A percentile compares a stretch with the other conserved stretches of the same genome.
Conservation (phyloP, 1,139 yeast species). For the Scheffersomyces segobiensis region DNA sequence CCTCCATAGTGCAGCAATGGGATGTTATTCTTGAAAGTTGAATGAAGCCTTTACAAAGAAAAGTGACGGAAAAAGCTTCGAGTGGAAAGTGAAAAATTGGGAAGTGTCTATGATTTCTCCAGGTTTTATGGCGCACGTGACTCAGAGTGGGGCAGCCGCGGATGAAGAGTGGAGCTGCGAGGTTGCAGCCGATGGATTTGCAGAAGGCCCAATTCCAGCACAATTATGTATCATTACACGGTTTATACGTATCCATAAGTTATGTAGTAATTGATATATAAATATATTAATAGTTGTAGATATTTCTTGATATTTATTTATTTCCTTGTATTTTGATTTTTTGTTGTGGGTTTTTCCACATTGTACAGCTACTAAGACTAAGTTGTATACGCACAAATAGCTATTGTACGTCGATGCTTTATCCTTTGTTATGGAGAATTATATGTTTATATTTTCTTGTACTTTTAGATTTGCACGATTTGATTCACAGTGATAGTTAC, state of each 20-base stretch:
- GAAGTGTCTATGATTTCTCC: conserved; percentile 4
- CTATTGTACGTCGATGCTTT: not conserved
- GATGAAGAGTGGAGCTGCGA: conserved; percentile 4
- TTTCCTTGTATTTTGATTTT: not conserved
- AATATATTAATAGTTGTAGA: not conserved
- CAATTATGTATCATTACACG: no score
- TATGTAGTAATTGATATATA: no score
- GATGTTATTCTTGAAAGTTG: not conserved
- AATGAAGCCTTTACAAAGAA: conserved; percentile 1
- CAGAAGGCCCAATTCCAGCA: not conserved
- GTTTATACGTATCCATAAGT: not conserved
- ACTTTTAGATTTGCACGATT: not conserved
- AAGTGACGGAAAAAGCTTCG: conserved; percentile 2
- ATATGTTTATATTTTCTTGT: not conserved
- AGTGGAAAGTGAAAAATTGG: not conserved
- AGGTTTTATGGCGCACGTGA: conserved; percentile 4
- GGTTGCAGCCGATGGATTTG: conserved; percentile 4
- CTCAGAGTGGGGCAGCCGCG: conserved; percentile 3
- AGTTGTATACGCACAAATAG: not conserved
- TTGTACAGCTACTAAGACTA: no score
- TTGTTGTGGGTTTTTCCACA: no score
- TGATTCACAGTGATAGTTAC: not conserved
- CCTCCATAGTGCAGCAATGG: conserved; percentile 32
- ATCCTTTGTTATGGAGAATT: not conserved
- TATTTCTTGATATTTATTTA: not conserved